Base-by-base conservation (phyloP, 108 stramenopile genomes). In the Pseudonitzschia multistriata region DNA sequence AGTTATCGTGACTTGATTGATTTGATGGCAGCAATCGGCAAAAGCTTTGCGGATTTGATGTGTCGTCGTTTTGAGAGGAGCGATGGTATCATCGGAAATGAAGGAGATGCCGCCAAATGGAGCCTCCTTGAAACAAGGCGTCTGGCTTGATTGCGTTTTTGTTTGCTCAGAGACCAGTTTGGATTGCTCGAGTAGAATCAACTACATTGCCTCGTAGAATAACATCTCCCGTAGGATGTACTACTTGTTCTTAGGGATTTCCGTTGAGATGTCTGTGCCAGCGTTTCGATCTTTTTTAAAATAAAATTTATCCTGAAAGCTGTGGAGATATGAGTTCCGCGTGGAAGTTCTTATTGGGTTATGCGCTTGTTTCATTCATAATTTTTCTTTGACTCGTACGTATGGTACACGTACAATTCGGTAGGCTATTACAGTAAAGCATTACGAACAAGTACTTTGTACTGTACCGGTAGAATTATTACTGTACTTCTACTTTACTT, bases 71-170 rank as follows among this genome's bases (percentile, higher is more conserved):
- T n/a, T n/a, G n/a, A n/a, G 49, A 39, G 6, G 49, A 49, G 49
- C 4, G 49, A 49, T 49, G n/a, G n/a, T 3, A 52, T 52, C 4
- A 52, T 52, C 50, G 50, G 50, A 52, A 52, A 19, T 24, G 50
- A 52, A 52, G 50, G 50, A 52, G 50, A 52, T 25, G 50, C 50
- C 50, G 50, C 50, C 50, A 52, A 52, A 52, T 52, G 50, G 50
- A 52, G 50, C 50, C 50, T 25, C 8, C 50, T 25, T 3, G 25
- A 10, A 3, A 52, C 50, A 52, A 52, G 50, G 50, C 50, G 50
- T 52, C 50, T 52, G 21, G 50, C 11, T 19, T 22, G 24, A 25
- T 52, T 52, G 50, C 50, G 21, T 52, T 52, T 45, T 45, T 2
- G 42, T n/a, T n/a, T n/a, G n/a, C n/a, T n/a, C n/a, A n/a, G n/a